Evolutionary conservation across 2,329 filamentous ascomycete genomes (phyloP), one percentile per base, ranked within the genome.

Genomic region (Zopfia rhizophila): DNA sequence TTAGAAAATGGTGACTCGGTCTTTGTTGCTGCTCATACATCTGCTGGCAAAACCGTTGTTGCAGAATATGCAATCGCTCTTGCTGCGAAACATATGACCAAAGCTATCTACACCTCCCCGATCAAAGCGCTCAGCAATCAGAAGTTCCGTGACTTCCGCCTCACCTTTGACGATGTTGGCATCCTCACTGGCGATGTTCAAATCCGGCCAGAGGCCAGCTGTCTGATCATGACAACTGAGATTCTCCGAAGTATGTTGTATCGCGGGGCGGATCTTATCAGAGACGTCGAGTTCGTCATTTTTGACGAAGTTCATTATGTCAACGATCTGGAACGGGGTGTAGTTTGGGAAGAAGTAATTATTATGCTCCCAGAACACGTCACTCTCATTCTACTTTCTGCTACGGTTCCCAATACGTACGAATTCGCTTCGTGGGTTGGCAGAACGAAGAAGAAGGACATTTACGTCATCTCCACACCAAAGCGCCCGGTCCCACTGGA

Each of bases 271-370:
- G 94, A 99, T 75, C 75, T 99, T 12, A 97, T 99, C 57, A 85
- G 94, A 59, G 94, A 99, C 66, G 94, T 99, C 7, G 94, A 99
- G 58, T 99, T 96, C 69, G 94, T 99, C 59, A 97, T 99, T 36
- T 99, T 99, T 53, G 94, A 99, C 63, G 94, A 99, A 72, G 94
- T 99, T 2, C 94, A 99, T 73, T 99, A 99, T 68, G 93, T 99
- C 56, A 99, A 97, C 66, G 94, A 99, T 69, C 82, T 89, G 18
- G 94, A 97, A 70, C 84, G 94, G 73, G 94, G 94, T 64, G 94
- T 99, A 5, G 94, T 99, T 0, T 99, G 94, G 94, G 94, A 99
- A 72, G 94, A 99, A 73, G 94, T 99, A 62, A 99, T 99, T 65
- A 99, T 99, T 64, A 97, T 99, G 94, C 81, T 99, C 43, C 94